Evolutionary conservation across 495 filamentous ascomycete species (phyloP).

Genomic region (Trichoderma gamsii): DNA sequence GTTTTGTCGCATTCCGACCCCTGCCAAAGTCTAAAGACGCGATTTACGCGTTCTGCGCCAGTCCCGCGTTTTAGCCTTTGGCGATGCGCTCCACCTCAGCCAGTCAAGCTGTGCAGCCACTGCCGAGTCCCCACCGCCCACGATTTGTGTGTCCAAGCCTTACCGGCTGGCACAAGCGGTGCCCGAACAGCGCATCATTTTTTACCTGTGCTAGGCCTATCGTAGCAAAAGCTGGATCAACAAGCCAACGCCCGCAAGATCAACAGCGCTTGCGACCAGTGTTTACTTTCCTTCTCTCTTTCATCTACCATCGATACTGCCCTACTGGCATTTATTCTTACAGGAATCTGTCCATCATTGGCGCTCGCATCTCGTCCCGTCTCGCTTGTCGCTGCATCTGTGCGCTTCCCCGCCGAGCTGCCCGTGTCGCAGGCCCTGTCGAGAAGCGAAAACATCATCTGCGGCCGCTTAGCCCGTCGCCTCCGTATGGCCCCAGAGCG

Average conservation of each 20-base stretch:
- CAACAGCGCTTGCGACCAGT: no score
- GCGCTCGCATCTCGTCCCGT: neutral
- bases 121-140: neutral
- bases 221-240: neutral
- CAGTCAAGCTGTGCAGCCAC: conserved; percentile 1
- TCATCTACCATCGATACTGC: no score
- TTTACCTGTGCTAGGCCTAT: neutral
- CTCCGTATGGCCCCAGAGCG: conserved; percentile 10
- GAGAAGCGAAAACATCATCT: neutral
- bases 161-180: conserved; percentile 9
- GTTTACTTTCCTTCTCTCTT: no score
- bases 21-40: conserved; percentile 16
- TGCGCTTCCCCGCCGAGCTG: neutral
- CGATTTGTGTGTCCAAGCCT: conserved; percentile 1
- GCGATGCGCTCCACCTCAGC: neutral
- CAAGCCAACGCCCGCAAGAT: neutral
- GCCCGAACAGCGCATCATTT: conserved; percentile 8
- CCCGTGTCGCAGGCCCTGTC: neutral
- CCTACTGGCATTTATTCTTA: no score
- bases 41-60: conserved; percentile 3
- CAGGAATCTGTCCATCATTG: no score
- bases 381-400: neutral
- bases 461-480: conserved; percentile 1
- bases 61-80: neutral
- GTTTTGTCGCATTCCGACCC: conserved; percentile 26